phyloP scores from a whole-genome alignment of 2,329 filamentous ascomycete genomes.

The Fusarium keratoplasticum region DNA sequence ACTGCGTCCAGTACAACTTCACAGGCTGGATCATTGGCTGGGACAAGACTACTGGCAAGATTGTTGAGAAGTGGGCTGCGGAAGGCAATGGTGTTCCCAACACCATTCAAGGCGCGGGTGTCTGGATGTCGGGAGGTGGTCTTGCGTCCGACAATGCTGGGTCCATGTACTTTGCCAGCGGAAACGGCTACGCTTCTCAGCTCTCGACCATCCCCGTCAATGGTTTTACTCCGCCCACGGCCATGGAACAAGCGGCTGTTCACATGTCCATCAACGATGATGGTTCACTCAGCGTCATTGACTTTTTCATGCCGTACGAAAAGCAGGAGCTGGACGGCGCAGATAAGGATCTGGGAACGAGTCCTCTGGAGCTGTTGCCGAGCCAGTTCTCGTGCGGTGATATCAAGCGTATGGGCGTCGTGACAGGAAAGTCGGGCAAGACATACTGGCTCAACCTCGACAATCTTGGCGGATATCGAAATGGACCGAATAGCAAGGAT shows the following conservation, averaged over 20 bases:
- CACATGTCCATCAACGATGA: constrained; percentile 56
- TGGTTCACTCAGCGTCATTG: constrained; percentile 58
- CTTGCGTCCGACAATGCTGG: constrained; percentile 54
- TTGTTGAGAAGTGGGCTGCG: constrained; percentile 55
- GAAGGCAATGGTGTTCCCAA: constrained; percentile 54
- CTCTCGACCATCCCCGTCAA: constrained; percentile 52
- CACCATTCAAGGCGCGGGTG: constrained; percentile 55
- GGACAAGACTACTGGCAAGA: constrained; percentile 54
- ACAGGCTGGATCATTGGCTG: constrained; percentile 64
- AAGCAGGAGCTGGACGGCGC: constrained; percentile 62
- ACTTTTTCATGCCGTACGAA: constrained; percentile 67
- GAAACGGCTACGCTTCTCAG: constrained; percentile 57
- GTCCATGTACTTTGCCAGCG: constrained; percentile 54
- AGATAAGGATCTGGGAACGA: constrained; percentile 62
- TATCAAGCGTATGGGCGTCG: constrained; percentile 60
- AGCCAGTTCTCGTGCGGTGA: constrained; percentile 57
- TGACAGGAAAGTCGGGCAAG: constrained; percentile 64
- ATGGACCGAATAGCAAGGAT: constrained; percentile 51
- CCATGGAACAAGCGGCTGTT: constrained; percentile 59
- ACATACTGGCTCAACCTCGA: constrained; percentile 58
- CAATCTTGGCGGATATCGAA: constrained; percentile 55
- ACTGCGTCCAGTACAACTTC: constrained; percentile 68
- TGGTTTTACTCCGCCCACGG: constrained; percentile 53
- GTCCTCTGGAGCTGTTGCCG: constrained; percentile 57
- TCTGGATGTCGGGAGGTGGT: constrained; percentile 57